These are phyloP conservation scores for Gossypium bickii DNA, from an alignment of 345 rosid genomes.

Conservation along the genomic window DNA sequence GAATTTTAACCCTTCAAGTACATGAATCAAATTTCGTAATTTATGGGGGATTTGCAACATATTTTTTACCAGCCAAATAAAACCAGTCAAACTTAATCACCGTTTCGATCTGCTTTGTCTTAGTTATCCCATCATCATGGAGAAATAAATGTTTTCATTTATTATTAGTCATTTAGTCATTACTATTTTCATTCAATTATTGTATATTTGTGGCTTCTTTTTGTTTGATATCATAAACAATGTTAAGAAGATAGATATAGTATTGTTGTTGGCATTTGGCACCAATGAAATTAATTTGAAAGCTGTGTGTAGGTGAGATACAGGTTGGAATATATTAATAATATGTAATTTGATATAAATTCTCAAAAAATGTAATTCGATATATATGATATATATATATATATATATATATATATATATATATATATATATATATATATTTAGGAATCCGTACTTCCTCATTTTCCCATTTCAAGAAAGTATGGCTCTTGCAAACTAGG, in stretches of 20 bases:
- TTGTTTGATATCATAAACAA: neutral
- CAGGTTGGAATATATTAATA: neutral
- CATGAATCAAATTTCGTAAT: too few species aligned
- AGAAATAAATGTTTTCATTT: conserved; percentile 3
- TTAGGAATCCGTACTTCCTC: too few species aligned
- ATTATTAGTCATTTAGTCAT: neutral
- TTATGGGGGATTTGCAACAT: too few species aligned
- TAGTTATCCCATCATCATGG: conserved; percentile 2
- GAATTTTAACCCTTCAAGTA: too few species aligned
- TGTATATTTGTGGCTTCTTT: neutral
- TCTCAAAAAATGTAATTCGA: too few species aligned
- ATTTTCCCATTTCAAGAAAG: too few species aligned
- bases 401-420: too few species aligned
- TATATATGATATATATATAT: too few species aligned
- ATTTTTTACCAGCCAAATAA: neutral
- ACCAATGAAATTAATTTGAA: neutral
- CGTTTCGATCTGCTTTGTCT: neutral
- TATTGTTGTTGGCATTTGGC: neutral
- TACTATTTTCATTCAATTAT: too few species aligned
- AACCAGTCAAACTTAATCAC: neutral
- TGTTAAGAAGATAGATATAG: neutral
- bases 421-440: too few species aligned
- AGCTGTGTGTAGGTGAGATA: conserved; percentile 3
- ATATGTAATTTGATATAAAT: neutral
- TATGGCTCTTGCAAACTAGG: too few species aligned